Base-by-base conservation (phyloP, 2,329 filamentous ascomycete species). In the Periglandula ipomoeae region DNA sequence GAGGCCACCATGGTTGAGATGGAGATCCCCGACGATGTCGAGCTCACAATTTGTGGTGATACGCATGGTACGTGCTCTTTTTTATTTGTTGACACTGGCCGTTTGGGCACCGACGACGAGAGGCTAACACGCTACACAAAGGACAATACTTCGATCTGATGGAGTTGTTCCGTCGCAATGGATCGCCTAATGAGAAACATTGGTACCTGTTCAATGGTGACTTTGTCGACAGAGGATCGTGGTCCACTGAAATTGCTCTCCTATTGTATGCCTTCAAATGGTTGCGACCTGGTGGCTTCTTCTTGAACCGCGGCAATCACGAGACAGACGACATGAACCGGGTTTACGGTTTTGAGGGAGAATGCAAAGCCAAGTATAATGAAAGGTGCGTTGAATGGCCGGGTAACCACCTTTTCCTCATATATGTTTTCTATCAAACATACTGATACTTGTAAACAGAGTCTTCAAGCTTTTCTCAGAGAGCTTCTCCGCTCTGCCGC, bases 301-400 rank as follows among this genome's bases (percentile, higher is more conserved):
- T 95, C 79, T 74, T 98, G 55, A 98, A 98, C 75, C 83, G 93
- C 53, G 93, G 93, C 58, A 98, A 98, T 70, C 93, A 98, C 70
- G 93, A 98, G 72, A 97, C 93, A 44, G 91, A 97, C 65, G 91
- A 96, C 68, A 98, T 98, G 93, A 98, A 98, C 75, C 83, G 89
- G 56, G 90, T 93, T 47, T 98, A 98, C 64, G 93, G 93, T 17
- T 98, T 98, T 61, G 93, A 98, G 68, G 93, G 93, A 63, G 93
- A 98, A 67, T 97, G 93, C 75, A 93, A 91, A 68, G 88, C 89
- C 58, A 98, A 98, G 71, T 98, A 98, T 70, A 96, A 88, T 65
- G 93, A 95, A 69, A 84, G 73, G 72, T 59, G 32, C 23, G 41
- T 24, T n/a, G 19, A 19, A n/a, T 9, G 11, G 42, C 30, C 17